These are phyloP conservation scores for Theileria orientalis DNA, from an alignment of 169 alveolate genomes.

Conservation along the genomic window DNA sequence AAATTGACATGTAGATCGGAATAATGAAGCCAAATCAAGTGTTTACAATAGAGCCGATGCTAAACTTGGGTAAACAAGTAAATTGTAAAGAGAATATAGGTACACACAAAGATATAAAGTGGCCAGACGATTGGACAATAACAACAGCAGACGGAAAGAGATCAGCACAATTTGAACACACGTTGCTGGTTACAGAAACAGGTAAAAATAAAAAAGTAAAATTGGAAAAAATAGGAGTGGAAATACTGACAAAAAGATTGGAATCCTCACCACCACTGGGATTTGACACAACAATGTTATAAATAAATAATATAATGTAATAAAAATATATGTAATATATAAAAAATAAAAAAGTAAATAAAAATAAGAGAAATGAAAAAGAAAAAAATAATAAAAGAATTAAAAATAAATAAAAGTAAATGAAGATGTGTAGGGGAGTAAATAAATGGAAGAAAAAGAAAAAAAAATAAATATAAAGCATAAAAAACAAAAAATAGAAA, in stretches of 20 bases:
- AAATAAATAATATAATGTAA: neutral
- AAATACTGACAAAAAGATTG: conserved; percentile 90
- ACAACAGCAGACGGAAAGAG: conserved; percentile 90
- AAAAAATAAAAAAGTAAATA: neutral
- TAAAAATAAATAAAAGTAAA: neutral
- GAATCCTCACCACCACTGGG: conserved; percentile 90
- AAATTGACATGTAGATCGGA: conserved; percentile 53
- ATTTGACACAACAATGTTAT: conserved; percentile 59
- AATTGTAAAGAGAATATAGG: conserved; percentile 74
- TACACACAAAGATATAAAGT: conserved; percentile 85
- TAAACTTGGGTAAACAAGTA: conserved; percentile 80
- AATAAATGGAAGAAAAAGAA: no score
- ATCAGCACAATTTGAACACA: conserved; percentile 98
- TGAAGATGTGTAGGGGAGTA: neutral
- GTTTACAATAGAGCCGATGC: conserved; percentile 99
- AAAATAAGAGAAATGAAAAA: conserved; percentile 30
- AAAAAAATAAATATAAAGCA: no score
- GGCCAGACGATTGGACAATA: conserved; percentile 99
- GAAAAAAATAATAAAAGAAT: conserved; percentile 10
- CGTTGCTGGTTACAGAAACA: conserved; percentile 91
- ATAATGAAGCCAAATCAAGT: conserved; percentile 94
- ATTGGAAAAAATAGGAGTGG: conserved; percentile 78
- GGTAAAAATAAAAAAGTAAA: conserved; percentile 39
- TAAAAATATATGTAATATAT: neutral
- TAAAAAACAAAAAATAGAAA: no score